Conservation (phyloP, 345 rosid species). For the Eucalyptus sideroxylon region DNA sequence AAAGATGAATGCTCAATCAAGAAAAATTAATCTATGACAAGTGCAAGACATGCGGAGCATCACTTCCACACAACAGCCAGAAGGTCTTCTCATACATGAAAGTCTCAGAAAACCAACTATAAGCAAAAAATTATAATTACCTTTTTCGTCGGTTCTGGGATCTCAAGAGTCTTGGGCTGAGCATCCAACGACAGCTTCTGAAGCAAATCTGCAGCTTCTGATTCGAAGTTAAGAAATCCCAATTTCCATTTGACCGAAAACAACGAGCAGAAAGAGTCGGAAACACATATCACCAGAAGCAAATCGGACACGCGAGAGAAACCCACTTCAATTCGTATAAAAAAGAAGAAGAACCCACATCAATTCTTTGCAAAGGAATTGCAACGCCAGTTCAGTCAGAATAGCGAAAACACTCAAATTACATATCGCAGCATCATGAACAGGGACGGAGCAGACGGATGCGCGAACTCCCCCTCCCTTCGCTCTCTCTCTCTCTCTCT, state of each 20-base stretch:
- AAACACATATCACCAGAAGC: background rate
- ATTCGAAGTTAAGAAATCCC: constrained; percentile 33
- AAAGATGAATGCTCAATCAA: background rate
- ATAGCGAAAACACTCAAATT: background rate
- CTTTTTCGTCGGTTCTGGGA: constrained; percentile 71
- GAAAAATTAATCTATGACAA: background rate
- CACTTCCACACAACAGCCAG: background rate
- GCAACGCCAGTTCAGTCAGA: background rate
- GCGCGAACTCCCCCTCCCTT: background rate
- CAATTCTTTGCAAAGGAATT: background rate
- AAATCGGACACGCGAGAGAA: background rate
- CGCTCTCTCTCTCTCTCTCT: too few relatives aligned
- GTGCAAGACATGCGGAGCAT: background rate
- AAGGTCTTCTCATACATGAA: background rate
- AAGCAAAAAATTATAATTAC: background rate
- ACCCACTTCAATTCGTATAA: background rate
- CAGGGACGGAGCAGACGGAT: background rate
- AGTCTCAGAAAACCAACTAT: background rate
- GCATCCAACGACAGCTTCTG: constrained; percentile 67
- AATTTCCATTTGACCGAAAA: background rate
- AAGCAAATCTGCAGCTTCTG: constrained; percentile 76
- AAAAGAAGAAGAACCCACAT: background rate
- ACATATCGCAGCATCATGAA: background rate
- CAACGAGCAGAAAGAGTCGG: background rate
- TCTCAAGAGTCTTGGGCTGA: constrained; percentile 48